phyloP scores from a whole-genome alignment of 2,329 filamentous ascomycete genomes.

The Fusarium sp. region DNA sequence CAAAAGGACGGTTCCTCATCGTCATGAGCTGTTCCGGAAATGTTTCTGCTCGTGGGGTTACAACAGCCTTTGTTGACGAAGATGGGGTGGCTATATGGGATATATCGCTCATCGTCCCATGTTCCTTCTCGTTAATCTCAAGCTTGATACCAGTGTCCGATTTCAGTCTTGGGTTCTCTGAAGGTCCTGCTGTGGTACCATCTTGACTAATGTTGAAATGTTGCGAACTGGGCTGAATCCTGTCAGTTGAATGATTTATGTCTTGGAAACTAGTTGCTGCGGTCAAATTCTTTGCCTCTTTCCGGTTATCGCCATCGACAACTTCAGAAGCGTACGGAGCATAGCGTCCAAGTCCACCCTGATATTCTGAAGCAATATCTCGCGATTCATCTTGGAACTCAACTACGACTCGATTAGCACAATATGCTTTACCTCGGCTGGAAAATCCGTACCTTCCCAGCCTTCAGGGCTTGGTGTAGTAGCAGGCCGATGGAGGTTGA shows the following conservation, averaged over 20 bases:
- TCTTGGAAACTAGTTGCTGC: not conserved
- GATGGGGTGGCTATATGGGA: slow-evolving; percentile 45
- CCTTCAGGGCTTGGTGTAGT: slow-evolving; percentile 52
- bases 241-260: not conserved
- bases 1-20: slow-evolving; percentile 18
- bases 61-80: slow-evolving; percentile 36
- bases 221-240: slow-evolving; percentile 3
- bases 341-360: slow-evolving; percentile 81
- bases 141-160: not conserved
- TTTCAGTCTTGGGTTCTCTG: not conserved
- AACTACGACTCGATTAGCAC: slow-evolving; percentile 58
- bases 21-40: slow-evolving; percentile 30
- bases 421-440: not conserved
- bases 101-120: slow-evolving; percentile 32
- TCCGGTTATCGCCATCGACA: not conserved
- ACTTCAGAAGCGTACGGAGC: slow-evolving; percentile 52
- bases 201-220: slow-evolving; percentile 4
- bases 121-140: slow-evolving; percentile 9
- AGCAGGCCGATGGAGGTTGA: slow-evolving; percentile 76
- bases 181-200: slow-evolving; percentile 1
- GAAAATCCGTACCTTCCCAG: slow-evolving; percentile 44
- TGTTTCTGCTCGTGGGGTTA: slow-evolving; percentile 24
- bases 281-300: not conserved
- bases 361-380: slow-evolving; percentile 90
- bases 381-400: slow-evolving; percentile 90